Evolutionary conservation across 2,329 filamentous ascomycete species (phyloP), one percentile per base, ranked within the genome.

Genomic region (Lachnellula hyalina): DNA sequence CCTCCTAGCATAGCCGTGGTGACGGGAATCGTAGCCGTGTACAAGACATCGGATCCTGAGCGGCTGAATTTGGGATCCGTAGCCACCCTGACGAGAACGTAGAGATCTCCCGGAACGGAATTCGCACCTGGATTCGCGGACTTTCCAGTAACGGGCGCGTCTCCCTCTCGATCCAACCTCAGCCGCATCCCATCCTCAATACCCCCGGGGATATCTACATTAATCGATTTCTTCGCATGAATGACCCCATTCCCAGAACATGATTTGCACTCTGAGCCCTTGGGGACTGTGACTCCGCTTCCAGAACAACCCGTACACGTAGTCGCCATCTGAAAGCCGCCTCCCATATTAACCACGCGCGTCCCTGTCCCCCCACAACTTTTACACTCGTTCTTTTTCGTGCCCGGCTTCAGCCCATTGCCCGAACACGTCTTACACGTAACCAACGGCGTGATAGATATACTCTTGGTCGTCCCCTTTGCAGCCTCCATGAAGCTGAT

Each of bases 401-500:
- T 82, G 11, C 93, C 93, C 56, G 84, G 72, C 76, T 96, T 97
- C 71, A 97, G 66, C 0, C 94, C 94, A 63, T 80, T 89, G 49
- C 94, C 94, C 12, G 79, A 77, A 68, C 94, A 99, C 12, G 90
- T 91, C 61, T 84, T 83, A 68, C 94, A 99, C 57, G 87, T 77
- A 19, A 87, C 84, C 64, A 95, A 74, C 1, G 94, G 93, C 8
- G 87, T 90, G 63, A 96, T 89, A 62, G 80, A 83, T 55, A 99
- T 89, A n/a, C 91, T 87, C 74, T 96, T 95, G 67, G 78, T 85
- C 7, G 87, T 86, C 36, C 94, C 94, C 73, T 95, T 96, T 9
- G 94, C 94, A 6, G 94, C 90, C 69, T 99, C 94, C 84, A 94
- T 89, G 72, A 99, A 99, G 0, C 88, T 91, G 64, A 99, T 93